Evolutionary conservation across 2,329 filamentous ascomycete species (phyloP).

Genomic region (Pseudocercospora crystallina): DNA sequence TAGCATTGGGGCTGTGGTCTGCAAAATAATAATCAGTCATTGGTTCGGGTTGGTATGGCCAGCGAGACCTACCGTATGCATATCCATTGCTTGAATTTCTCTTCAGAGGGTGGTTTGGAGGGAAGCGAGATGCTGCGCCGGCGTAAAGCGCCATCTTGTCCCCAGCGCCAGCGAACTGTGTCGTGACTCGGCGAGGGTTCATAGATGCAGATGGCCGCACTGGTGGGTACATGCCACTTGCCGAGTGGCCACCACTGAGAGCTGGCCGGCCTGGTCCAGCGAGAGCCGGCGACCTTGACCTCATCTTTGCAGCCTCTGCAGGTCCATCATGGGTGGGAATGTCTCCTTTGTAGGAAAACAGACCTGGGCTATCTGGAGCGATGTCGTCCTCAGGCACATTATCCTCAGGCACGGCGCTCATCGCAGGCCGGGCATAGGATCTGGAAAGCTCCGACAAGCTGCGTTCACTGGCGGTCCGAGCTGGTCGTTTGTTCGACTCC

Average conservation of each 20-base stretch:
- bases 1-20: constrained; percentile 29
- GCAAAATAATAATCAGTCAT: constrained; percentile 1
- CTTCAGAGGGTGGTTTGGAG: constrained; percentile 16
- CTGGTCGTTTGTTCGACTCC: constrained; percentile 2
- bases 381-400: constrained; percentile 18
- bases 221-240: constrained; percentile 6
- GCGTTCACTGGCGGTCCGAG: constrained; percentile 21
- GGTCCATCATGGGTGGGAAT: constrained; percentile 23
- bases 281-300: constrained; percentile 12
- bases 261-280: constrained; percentile 4
- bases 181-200: constrained; percentile 13
- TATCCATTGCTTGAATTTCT: constrained; percentile 25
- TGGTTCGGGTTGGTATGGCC: not conserved
- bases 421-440: constrained; percentile 23
- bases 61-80: constrained; percentile 24
- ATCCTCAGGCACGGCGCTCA: constrained; percentile 30
- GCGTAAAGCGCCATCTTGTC: not conserved
- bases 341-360: constrained; percentile 31
- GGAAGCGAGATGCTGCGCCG: constrained; percentile 4
- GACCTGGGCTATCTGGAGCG: constrained; percentile 12
- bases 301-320: constrained; percentile 1
- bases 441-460: constrained; percentile 24
- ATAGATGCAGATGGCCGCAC: constrained; percentile 5
- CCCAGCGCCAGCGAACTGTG: constrained; percentile 9
- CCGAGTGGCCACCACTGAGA: constrained; percentile 13